Conservation (phyloP, 2,329 filamentous ascomycete genomes). For the Scopulariopsis brevicaulis region DNA sequence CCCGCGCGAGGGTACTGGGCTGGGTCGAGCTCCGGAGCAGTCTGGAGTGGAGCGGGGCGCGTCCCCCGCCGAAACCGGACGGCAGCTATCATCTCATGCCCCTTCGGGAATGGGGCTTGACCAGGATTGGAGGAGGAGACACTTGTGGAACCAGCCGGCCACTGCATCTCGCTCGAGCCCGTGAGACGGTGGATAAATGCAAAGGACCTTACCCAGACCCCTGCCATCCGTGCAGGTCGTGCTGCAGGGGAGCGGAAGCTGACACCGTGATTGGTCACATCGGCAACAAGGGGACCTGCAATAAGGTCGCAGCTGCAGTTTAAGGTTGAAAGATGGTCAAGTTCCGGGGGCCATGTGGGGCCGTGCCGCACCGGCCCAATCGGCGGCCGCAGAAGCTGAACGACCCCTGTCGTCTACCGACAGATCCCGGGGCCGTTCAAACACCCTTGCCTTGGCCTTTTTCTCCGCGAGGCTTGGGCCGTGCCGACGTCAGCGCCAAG, state of each 20-base stretch:
- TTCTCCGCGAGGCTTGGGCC: background rate
- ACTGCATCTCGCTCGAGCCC: background rate
- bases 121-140: background rate
- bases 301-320: constrained; percentile 4
- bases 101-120: background rate
- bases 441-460: constrained; percentile 1
- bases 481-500: background rate
- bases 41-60: background rate
- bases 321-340: constrained; percentile 4
- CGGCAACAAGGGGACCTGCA: background rate
- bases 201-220: background rate
- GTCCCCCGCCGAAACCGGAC: background rate
- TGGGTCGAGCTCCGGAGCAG: background rate
- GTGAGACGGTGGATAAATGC: constrained; percentile 4
- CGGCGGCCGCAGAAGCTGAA: background rate
- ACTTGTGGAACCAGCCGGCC: background rate
- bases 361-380: background rate
- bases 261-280: background rate
- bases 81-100: constrained; percentile 2
- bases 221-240: constrained; percentile 1
- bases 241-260: background rate
- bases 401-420: constrained; percentile 1
- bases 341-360: background rate
- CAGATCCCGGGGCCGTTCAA: constrained; percentile 1
- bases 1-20: background rate